Evolutionary conservation across 495 filamentous ascomycete genomes (phyloP), one percentile per base, ranked within the genome.

Genomic region (Oidiodendron maius): DNA sequence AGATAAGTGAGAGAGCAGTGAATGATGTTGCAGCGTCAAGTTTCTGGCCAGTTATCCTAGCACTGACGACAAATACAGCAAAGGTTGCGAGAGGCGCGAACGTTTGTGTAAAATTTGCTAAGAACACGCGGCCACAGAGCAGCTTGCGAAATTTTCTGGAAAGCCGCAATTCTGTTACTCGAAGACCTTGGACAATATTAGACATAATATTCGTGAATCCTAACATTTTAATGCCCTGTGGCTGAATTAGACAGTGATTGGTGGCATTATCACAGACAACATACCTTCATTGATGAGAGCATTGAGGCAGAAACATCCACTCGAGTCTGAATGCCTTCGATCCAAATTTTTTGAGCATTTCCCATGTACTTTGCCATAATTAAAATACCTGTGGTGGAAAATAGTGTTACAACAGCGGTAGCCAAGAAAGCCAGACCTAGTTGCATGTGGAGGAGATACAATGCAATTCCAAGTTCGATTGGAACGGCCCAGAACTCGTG

Each of bases 401-500:
- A 78, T 70, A 30, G 68, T 69, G 39, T 83, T 66, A 4, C 53
- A 23, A 16, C 25, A 12, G 62, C 48, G 1, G 57, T 46, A 11
- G 46, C 53, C 11, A 56, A 44, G 25, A 52, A 55, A 20, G 55
- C 48, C 15, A 60, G 38, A 0, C 61, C 61, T 11, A 62, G 45
- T 36, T 64, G 56, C 17, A 45, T 45, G 9, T 62, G 24, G 2
- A 64, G 41, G 13, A 64, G 46, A 17, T 32, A 64, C n/a, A 55
- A 36, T n/a, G 59, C 61, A 17, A 64, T 50, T 16, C 23, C 54
- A 11, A 60, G 36, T 20, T 58, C 55, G 53, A 65, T 59, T 4
- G 57, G 38, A 34, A 52, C 60, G 3, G 64, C 65, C 78, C 78
- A 83, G 22, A 78, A 64, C 46, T 82, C 77, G 47, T 83, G 76